Evolutionary conservation across 23 red algal species (phyloP), one percentile per base, ranked within the genome.

Genomic region (Gracilaria caudata): DNA sequence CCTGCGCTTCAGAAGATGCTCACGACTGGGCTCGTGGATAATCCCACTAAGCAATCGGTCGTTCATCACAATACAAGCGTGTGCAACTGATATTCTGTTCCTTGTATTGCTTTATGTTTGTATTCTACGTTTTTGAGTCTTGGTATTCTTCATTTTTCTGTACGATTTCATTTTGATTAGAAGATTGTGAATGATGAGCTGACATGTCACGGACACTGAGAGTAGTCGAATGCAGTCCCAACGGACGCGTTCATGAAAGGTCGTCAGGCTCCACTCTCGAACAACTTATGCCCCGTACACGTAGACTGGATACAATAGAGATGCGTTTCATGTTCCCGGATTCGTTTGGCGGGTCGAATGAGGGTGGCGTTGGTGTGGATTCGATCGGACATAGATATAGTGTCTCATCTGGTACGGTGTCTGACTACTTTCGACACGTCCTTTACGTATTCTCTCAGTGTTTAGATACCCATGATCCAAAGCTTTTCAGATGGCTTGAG

Each of bases 231-330:
- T 49, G 40, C 32, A 30, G 6, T 76, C 11, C 23, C 19, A 30
- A 8, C 9, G 70, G 8, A 41, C 7, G 70, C 43, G 11, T 39
- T 7, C 33, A 33, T 38, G 70, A 76, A 46, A 37, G 70, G 70
- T 76, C 70, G 70, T 76, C 37, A 76, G 70, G 37, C 70, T 76
- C n/a, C n/a, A n/a, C n/a, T n/a, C n/a, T n/a, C n/a, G n/a, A n/a
- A n/a, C n/a, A n/a, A n/a, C n/a, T n/a, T n/a, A n/a, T n/a, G n/a
- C n/a, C n/a, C n/a, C n/a, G n/a, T n/a, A n/a, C n/a, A n/a, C n/a
- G n/a, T n/a, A n/a, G n/a, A 45, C 43, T 45, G 43, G 43, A 45
- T 45, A 11, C 6, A 11, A 45, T 7, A 11, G 43, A 45, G 11
- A 45, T 45, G 43, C 11, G 4, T 4, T 45, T 45, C 43, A 45